A percentile compares a stretch with the other conserved stretches of the same genome.
These are phyloP conservation scores for Erysimum cheiri DNA, from an alignment of 441 rosid species.

Conservation along the genomic window DNA sequence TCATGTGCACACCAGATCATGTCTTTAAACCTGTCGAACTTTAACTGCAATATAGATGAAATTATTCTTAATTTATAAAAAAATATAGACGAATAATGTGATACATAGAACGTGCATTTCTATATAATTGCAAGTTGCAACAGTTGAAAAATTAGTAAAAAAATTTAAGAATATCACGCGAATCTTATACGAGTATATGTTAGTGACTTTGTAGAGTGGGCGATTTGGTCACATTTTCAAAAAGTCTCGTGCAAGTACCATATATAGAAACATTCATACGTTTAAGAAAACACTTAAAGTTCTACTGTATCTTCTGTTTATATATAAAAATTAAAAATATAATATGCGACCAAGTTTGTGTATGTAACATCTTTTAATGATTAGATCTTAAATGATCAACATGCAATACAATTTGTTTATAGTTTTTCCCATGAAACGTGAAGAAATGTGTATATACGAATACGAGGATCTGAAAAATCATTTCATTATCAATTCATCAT, in stretches of 20 bases:
- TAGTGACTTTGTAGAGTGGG: slow-evolving; percentile 2
- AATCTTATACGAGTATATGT: background rate
- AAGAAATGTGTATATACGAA: background rate
- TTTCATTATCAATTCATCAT: slow-evolving; percentile 27
- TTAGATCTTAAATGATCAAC: slow-evolving; percentile 4
- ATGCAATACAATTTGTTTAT: background rate
- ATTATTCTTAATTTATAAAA: background rate
- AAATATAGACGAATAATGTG: background rate
- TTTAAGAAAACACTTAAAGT: background rate
- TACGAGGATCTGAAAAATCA: background rate
- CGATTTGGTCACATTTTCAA: background rate
- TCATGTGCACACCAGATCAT: background rate
- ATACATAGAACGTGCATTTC: background rate
- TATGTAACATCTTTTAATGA: background rate
- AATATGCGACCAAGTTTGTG: background rate
- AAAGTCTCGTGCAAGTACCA: slow-evolving; percentile 4
- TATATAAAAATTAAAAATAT: background rate
- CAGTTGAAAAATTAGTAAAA: background rate
- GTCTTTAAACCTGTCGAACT: background rate
- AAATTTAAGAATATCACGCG: background rate
- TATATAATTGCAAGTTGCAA: slow-evolving; percentile 18
- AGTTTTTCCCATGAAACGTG: slow-evolving; percentile 1
- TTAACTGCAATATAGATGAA: background rate
- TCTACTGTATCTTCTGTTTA: background rate
- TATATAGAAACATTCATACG: slow-evolving; percentile 4